A percentile compares a stretch with the other conserved stretches of the same genome.
These are phyloP conservation scores for Santalum album DNA, from an alignment of 164 flowering plant species.

Conservation along the genomic window DNA sequence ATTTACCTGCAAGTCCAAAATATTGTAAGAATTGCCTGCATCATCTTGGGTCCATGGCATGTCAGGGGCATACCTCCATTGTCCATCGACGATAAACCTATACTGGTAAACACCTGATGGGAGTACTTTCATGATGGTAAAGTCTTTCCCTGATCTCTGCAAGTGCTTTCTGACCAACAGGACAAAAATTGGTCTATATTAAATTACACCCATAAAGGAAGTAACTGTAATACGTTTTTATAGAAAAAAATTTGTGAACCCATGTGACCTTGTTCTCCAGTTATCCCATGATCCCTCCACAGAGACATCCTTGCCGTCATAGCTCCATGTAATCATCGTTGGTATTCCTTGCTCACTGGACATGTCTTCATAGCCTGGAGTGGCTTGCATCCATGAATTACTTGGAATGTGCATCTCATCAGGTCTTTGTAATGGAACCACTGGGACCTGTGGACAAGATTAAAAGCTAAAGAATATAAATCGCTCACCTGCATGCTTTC, in stretches of 20 bases:
- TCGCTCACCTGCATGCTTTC: neutral
- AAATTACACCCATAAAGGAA: neutral
- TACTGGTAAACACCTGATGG: constrained; percentile 90
- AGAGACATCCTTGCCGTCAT: constrained; percentile 70
- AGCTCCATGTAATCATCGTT: constrained; percentile 79
- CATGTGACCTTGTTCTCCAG: constrained; percentile 61
- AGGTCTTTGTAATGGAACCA: constrained; percentile 66
- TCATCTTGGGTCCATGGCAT: constrained; percentile 64
- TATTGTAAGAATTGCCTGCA: constrained; percentile 52
- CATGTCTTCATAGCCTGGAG: constrained; percentile 44
- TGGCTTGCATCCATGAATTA: constrained; percentile 41
- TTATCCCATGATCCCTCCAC: constrained; percentile 94
- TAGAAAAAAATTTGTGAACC: no score
- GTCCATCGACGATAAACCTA: constrained; percentile 77
- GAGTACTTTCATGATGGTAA: constrained; percentile 70
- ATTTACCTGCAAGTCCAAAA: constrained; percentile 70
- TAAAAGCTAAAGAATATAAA: neutral
- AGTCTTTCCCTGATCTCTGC: constrained; percentile 87
- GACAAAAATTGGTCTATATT: neutral
- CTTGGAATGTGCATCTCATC: constrained; percentile 48
- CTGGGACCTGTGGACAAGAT: constrained; percentile 46
- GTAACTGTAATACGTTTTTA: neutral
- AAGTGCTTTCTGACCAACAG: constrained; percentile 43
- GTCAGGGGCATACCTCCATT: constrained; percentile 68
- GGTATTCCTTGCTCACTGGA: constrained; percentile 66